Evolutionary conservation across 2,329 filamentous ascomycete genomes (phyloP), one percentile per base, ranked within the genome.

Genomic region (Botryosphaeria dothidea): DNA sequence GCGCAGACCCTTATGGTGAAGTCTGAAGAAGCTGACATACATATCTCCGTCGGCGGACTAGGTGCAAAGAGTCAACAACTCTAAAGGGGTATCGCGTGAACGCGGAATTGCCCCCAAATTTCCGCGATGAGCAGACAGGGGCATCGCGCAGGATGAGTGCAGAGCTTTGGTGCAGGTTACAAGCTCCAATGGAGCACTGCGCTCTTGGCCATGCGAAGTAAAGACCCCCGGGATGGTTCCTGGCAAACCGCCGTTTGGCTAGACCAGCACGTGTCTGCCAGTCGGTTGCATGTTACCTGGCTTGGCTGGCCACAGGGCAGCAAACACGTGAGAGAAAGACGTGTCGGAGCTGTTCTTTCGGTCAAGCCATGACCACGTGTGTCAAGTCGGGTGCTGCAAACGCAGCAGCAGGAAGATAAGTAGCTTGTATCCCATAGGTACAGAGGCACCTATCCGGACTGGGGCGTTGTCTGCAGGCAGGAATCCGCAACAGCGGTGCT

Each of bases 1-100:
- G 15, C 29, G n/a, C 25, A 19, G 48, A 17, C 17, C 27, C 29
- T 31, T 8, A 8, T 29, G 31, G 5, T 36, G 3, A 3, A 41
- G 36, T 43, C 6, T 60, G 56, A 60, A 60, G 56, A 60, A 46
- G 56, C 56, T 60, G 56, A 60, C 56, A 46, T 60, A 46, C 38
- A 57, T 19, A 27, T 17, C 31, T 34, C 7, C 13, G 19, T n/a
- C 19, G 34, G 3, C 27, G 21, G 11, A 38, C 23, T 41, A 6
- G 46, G 46, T 29, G 46, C 4, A 27, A 17, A 15, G 21, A 43
- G 52, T 29, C 52, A 57, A 57, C 36, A 43, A 29, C 6, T 60
- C 27, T 2, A 60, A 60, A 46, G 5, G 25, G 56, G 56, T 23
- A 60, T 60, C 25, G 56, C 27, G 56, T 29, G 13, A 27, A 27